A percentile compares a stretch with the other conserved stretches of the same genome.
phyloP scores from a whole-genome alignment of 208 protist species.

The Trypanosoma theileri region DNA sequence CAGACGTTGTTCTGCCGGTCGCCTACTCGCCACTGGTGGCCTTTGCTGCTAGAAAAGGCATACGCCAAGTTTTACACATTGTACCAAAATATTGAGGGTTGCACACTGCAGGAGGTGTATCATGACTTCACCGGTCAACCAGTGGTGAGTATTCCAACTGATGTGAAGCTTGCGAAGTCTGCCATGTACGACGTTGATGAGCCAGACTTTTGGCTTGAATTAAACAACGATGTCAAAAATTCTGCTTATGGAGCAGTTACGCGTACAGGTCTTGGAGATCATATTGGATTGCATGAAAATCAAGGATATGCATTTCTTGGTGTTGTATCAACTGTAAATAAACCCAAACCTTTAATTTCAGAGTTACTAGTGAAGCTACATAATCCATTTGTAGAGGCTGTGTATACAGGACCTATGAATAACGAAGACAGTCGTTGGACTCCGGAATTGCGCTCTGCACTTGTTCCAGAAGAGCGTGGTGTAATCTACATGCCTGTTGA shows the following conservation, averaged over 20 bases:
- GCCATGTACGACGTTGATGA: conserved; percentile 56
- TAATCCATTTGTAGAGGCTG: conserved; percentile 10
- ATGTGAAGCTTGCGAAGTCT: conserved; percentile 34
- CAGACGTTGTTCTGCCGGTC: conserved; percentile 60
- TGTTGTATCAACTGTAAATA: conserved; percentile 29
- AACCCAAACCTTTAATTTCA: not conserved
- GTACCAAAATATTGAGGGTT: conserved; percentile 63
- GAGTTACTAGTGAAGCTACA: conserved; percentile 75
- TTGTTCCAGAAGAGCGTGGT: conserved; percentile 35
- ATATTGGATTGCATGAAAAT: conserved; percentile 53
- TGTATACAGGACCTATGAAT: conserved; percentile 56
- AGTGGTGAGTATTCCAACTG: conserved; percentile 38
- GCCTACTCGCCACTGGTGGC: conserved; percentile 69
- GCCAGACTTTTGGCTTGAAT: conserved; percentile 54
- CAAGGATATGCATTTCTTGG: conserved; percentile 64
- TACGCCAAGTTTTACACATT: conserved; percentile 85
- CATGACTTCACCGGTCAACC: conserved; percentile 65
- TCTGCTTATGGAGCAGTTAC: conserved; percentile 52
- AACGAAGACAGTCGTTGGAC: conserved; percentile 48
- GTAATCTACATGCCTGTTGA: conserved; percentile 70
- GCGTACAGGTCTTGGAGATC: conserved; percentile 40
- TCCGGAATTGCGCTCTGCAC: conserved; percentile 29
- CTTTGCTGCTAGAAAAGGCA: conserved; percentile 66
- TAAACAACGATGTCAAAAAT: conserved; percentile 39
- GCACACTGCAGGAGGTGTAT: conserved; percentile 55